phyloP scores from a whole-genome alignment of 306 rosid genomes.

The Vigna unguiculata region DNA sequence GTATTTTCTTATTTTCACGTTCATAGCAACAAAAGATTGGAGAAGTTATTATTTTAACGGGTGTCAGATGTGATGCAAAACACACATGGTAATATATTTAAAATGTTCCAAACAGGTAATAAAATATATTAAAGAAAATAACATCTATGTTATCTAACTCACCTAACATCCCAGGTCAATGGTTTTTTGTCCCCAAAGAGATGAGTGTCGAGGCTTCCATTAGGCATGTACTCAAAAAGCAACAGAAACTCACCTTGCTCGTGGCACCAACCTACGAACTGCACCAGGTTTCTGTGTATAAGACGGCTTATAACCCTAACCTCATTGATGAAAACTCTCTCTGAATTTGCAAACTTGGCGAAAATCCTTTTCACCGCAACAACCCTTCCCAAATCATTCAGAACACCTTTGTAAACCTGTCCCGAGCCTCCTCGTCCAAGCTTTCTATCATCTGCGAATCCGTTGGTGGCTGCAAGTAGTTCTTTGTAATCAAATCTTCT shows the following conservation, averaged over 20 bases:
- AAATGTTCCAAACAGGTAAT: background rate
- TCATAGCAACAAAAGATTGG: too few relatives aligned
- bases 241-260: slow-evolving; percentile 50
- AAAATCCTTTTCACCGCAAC: slow-evolving; percentile 61
- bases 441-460: slow-evolving; percentile 46
- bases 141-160: background rate
- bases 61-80: background rate
- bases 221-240: slow-evolving; percentile 44
- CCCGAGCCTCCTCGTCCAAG: slow-evolving; percentile 65
- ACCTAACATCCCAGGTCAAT: slow-evolving; percentile 51
- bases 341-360: slow-evolving; percentile 38
- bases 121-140: background rate
- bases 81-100: background rate
- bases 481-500: slow-evolving; percentile 52
- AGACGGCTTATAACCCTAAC: slow-evolving; percentile 57
- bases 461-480: slow-evolving; percentile 48
- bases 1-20: too few relatives aligned
- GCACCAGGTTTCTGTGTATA: slow-evolving; percentile 55
- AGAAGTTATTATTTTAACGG: too few relatives aligned
- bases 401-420: slow-evolving; percentile 53
- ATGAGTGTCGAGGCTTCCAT: slow-evolving; percentile 58
- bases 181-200: slow-evolving; percentile 45
- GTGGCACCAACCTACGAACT: slow-evolving; percentile 61
- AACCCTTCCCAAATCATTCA: slow-evolving; percentile 25
- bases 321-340: slow-evolving; percentile 49